phyloP scores from a whole-genome alignment of 2,329 filamentous ascomycete genomes.

The Aspergillus awamori region DNA sequence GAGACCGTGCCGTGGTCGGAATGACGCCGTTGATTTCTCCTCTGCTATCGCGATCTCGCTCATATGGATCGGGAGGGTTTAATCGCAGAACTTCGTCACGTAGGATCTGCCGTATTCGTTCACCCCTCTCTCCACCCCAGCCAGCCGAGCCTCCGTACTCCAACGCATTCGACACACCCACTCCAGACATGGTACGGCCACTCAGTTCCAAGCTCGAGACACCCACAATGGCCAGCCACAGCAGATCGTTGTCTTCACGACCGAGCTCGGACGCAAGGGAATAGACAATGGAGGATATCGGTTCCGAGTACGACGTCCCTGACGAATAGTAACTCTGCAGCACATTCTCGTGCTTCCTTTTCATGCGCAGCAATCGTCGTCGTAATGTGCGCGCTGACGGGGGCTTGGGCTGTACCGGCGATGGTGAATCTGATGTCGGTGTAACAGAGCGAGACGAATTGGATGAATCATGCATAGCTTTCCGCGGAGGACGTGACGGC shows the following conservation, averaged over 20 bases:
- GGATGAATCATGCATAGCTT: constrained; percentile 44
- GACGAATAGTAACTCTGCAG: constrained; percentile 82
- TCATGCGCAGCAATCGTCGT: constrained; percentile 72
- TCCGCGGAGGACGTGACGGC: constrained; percentile 47
- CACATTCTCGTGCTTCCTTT: constrained; percentile 73
- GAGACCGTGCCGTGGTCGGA: constrained; percentile 81
- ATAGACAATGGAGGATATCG: constrained; percentile 91
- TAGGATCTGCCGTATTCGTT: constrained; percentile 80
- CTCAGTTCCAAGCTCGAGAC: constrained; percentile 93
- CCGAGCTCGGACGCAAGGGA: constrained; percentile 92
- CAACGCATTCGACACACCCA: constrained; percentile 64
- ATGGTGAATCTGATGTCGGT: constrained; percentile 44
- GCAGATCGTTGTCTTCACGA: constrained; percentile 91
- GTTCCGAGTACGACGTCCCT: constrained; percentile 90
- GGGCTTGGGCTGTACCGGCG: constrained; percentile 52
- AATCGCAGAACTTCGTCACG: constrained; percentile 91
- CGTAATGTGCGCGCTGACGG: constrained; percentile 73
- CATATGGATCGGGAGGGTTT: constrained; percentile 72
- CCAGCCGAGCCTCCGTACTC: constrained; percentile 61
- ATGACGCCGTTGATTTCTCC: constrained; percentile 78
- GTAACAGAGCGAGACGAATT: constrained; percentile 52
- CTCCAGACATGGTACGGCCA: constrained; percentile 78
- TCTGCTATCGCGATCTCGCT: constrained; percentile 62
- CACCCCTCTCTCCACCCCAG: constrained; percentile 80
- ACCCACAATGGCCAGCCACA: constrained; percentile 94